Base-by-base conservation (phyloP, 2,329 filamentous ascomycete species). In the Chrysoporthe puriensis region DNA sequence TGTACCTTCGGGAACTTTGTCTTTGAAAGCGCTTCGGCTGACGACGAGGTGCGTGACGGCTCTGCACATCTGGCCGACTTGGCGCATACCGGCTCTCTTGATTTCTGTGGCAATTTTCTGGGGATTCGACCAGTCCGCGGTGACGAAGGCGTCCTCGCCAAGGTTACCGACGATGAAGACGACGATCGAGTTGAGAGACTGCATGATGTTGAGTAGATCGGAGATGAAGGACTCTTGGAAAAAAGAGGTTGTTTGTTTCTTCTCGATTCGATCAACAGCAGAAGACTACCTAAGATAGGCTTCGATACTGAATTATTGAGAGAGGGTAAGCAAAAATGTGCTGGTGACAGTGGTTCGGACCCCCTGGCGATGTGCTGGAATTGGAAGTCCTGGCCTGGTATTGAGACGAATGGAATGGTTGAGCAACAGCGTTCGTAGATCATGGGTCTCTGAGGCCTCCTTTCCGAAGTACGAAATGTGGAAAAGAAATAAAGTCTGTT, bases 21-120 rank as follows among this genome's bases (percentile, higher is more conserved):
- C 77, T 70, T 85, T 83, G 77, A 88, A 94, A 18, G 89, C 85
- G 44, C 88, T 83, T 62, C 85, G 80, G 0, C 87, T 88, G 64
- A 88, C 86, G 32, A 97, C 83, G 0, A 97, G 79, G 77, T 97
- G 93, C 0, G 93, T 97, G 11, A 90, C 86, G 0, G 80, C 73
- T 0, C 81, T 75, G 36, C 81, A 82, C 21, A 93, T 16, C n/a
- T 16, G 40, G 13, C 44, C 57, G 42, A 26, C 57, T 5, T 60
- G 57, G 36, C 57, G 40, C 6, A 60, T 44, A 9, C 57, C 57
- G 16, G 57, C 57, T 60, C 40, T 40, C 42, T 60, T 60, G 40
- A 60, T 60, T 14, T 60, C 57, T 9, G 40, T 26, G 13, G 57
- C 78, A 74, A 88, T 90, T 1, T 67, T 76, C 1, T 60, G 57